Evolutionary conservation across 192 early-diverging fungal species (phyloP), one percentile per base, ranked within the genome.

Genomic region (Coemansia sp.): DNA sequence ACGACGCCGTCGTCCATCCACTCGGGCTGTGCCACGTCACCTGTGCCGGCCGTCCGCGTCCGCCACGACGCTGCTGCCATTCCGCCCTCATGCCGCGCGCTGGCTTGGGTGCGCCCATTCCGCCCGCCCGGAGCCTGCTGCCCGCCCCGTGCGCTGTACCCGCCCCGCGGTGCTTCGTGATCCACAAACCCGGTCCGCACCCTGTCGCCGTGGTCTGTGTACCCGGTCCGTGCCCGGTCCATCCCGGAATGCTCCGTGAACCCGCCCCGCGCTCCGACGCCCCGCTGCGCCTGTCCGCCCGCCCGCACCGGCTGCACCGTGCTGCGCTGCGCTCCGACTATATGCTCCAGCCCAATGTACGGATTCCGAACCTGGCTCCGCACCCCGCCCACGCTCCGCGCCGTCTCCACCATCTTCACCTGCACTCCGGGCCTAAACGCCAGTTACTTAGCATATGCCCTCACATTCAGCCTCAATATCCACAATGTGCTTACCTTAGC

Each of bases 1-100:
- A 54, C 14, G 32, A 73, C 19, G 14, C 62, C 71, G 64, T 70
- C 71, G 49, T 70, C 73, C 78, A 81, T 81, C 78, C 78, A 81
- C 66, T 75, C 78, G 21, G 78, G 78, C 69, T 75, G 65, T 1
- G 62, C 66, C 10, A 29, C 15, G 54, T 62, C 68, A 56, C 63
- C n/a, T 60, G 23, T 35, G 19, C 48, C n/a, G 21, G 21, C 21
- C 41, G 53, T 23, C 25, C 48, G 19, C 35, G 73, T 70, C 21
- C 73, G 59, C 73, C 73, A 76, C 32, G 73, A 76, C 24, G 43
- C 49, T 5, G 70, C 59, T 4, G 25, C 35, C 25, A 56, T 35
- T 15, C 58, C 29, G 25, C 63, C 60, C 7, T 47, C 67, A 51
- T 62, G 58, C 17, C 60, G 69, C 7, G 57, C 57, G 21, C 53